Conservation (phyloP, 208 protist species). For the Trypanosoma melophagium region DNA sequence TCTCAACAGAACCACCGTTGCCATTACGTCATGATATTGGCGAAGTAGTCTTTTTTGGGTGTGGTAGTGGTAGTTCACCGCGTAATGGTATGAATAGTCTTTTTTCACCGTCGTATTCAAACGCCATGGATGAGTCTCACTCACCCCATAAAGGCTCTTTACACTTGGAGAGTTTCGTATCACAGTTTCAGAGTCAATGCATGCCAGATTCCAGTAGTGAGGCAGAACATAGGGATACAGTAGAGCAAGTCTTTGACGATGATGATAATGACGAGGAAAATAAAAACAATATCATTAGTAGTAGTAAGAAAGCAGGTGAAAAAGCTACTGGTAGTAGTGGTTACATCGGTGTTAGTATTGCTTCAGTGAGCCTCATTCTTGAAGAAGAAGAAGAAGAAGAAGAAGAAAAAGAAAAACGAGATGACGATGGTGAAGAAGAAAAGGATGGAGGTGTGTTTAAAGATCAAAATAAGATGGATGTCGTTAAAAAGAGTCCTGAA, state of each 20-base stretch:
- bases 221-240: neutral
- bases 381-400: too few species aligned
- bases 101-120: neutral
- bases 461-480: too few species aligned
- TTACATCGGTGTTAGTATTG: too few species aligned
- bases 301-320: neutral
- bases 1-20: neutral
- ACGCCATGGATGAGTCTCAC: neutral
- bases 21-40: neutral
- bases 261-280: neutral
- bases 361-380: too few species aligned
- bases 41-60: constrained; percentile 1
- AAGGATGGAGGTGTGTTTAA: too few species aligned
- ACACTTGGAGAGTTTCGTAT: neutral
- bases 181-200: neutral
- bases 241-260: neutral
- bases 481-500: too few species aligned
- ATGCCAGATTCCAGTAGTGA: neutral
- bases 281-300: neutral
- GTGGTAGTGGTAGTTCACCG: neutral
- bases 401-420: too few species aligned
- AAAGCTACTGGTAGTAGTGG: too few species aligned
- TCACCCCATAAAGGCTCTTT: neutral
- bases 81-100: neutral
- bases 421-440: too few species aligned